A percentile compares a stretch with the other conserved stretches of the same genome.
Conservation (phyloP, 176 grass and related monocot genomes). For the Oryza punctata region DNA sequence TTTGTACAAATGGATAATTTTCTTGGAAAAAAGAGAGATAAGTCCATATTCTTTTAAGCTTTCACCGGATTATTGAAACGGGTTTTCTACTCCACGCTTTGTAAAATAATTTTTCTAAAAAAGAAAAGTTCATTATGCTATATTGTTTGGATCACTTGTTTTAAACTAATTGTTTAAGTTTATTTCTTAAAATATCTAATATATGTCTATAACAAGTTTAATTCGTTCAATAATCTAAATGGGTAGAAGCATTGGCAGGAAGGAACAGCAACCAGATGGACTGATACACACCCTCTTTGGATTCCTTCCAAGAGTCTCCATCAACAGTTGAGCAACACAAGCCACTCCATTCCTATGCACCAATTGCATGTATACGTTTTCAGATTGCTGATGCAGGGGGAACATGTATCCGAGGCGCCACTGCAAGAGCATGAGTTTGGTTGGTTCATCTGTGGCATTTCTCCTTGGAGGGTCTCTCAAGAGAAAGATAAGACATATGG, state of each 20-base stretch:
- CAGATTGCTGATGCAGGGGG: neutral
- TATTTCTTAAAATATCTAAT: no score
- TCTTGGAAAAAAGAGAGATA: neutral
- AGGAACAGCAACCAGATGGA: neutral
- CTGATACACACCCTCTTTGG: neutral
- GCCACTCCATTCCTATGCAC: neutral
- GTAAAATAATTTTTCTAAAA: no score
- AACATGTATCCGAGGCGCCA: neutral
- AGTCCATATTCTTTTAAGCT: no score
- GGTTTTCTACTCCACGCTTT: no score
- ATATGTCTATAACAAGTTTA: no score
- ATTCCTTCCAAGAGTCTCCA: constrained; percentile 25
- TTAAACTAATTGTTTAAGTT: no score
- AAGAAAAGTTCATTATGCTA: no score
- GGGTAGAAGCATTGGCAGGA: neutral
- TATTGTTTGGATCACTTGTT: no score
- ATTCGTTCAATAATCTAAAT: no score
- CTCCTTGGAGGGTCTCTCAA: neutral
- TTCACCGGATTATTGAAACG: no score
- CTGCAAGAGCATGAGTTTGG: neutral
- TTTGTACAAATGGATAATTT: neutral
- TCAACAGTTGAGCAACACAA: constrained; percentile 8
- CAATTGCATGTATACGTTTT: neutral
- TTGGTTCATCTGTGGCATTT: neutral
- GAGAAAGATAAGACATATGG: no score